Base-by-base conservation (phyloP, 2,329 filamentous ascomycete genomes). In the Aschersonia sp. region DNA sequence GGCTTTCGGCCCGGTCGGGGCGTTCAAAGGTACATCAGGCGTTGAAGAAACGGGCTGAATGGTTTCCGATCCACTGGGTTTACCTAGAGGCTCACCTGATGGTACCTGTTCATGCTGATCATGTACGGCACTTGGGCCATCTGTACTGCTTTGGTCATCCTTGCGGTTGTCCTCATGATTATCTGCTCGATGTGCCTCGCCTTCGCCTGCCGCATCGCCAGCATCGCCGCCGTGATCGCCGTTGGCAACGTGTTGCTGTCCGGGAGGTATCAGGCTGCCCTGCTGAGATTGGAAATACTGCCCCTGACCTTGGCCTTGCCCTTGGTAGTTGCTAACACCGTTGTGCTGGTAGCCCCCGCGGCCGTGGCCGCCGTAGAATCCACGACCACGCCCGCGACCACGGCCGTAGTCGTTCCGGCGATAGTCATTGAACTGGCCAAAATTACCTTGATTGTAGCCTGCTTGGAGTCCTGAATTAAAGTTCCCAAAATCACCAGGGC, bases 1-100 rank as follows among this genome's bases (percentile, higher is more conserved):
- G 14, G 92, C 92, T 66, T 92, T 89, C 44, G 92, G 92, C 8
- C 89, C 92, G 47, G 84, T 94, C 31, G 92, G 92, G 31, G 92
- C 92, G 66, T 74, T 87, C 66, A 80, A 63, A 43, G 79, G 79
- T 46, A 67, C 64, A 56, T 68, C 63, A 52, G 67, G 63, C 49
- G 55, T 58, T 47, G 63, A 50, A 49, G 59, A 48, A 31, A 64
- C 58, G 45, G 59, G 60, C 52, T 61, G 63, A 50, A 64, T 58
- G 40, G 54, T 50, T 43, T 54, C 55, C 44, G 54, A 43, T 48
- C 55, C 55, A 41, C 51, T 50, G 31, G 57, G 57, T 59, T 54
- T 58, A 57, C 57, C 58, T 57, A 53, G 54, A 48, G 53, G 53
- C 52, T 64, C 60, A 60, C 56, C 54, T 48, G 57, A 56, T 54